Base-by-base conservation (phyloP, 805 yeast species). In the Yamadazyma philogaea region DNA sequence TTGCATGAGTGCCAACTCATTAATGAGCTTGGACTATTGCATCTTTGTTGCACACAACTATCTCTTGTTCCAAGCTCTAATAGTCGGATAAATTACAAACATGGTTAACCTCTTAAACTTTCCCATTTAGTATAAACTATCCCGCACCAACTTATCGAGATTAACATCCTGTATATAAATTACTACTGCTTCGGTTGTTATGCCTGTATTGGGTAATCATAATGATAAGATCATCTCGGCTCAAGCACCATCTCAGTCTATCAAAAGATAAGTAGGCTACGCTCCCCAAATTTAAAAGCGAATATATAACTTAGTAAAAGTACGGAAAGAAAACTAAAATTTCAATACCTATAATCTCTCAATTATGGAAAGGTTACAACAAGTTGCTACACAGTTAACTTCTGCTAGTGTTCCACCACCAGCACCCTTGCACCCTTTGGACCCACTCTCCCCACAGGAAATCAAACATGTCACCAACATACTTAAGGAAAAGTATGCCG, bases 391-490 rank as follows among this genome's bases (percentile, higher is more conserved):
- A 31, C 87, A 81, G 59, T 70, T 84, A 33, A 74, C 80, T 14
- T 78, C 83, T 31, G 68, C 82, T 30, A 60, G 63, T 41, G 64
- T 70, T 27, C 69, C 82, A 20, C 82, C 83, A 37, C 66, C 80
- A 39, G 58, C 69, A 3, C 82, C 85, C 46, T 66, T 67, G 12
- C 85, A 82, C 62, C 87, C 87, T 12, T 68, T 83, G 58, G 90
- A 84, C 65, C 91, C 90, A 8, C 74, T 84, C 49, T 64, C 82
- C 37, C 72, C 77, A 19, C 75, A 58, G 40, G 91, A 84, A 66
- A 80, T 84, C 57, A 70, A 72, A 53, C 70, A 77, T 11, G 81
- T 75, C 20, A 71, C 84, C n/a, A 57, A 62, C 30, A 60, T 79
- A 36, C 68, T 84, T 45, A 76, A 74, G 57, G 63, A 66, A 18